These are phyloP conservation scores for Kwoniella mangroviensis DNA, from an alignment of 768 basidiomycete species.

Conservation along the genomic window DNA sequence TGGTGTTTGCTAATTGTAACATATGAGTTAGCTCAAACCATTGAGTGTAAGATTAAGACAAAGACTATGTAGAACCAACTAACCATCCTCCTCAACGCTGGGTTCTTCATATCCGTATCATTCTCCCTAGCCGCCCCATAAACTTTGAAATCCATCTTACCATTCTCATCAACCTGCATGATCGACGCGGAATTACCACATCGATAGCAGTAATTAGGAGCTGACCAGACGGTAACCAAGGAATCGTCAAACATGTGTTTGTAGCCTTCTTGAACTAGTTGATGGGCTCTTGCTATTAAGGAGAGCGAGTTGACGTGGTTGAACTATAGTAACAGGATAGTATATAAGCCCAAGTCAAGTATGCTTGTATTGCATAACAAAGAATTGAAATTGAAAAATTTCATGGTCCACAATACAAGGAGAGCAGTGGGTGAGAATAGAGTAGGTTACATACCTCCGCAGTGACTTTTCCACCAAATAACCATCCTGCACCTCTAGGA, in stretches of 20 bases:
- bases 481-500: conserved; percentile 94
- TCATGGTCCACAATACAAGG: too few species aligned
- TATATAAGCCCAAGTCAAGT: not conserved
- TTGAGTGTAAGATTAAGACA: not conserved
- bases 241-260: conserved; percentile 58
- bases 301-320: conserved; percentile 86
- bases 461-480: conserved; percentile 86
- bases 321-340: conserved; percentile 64
- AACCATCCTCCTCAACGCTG: conserved; percentile 71
- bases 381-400: not conserved
- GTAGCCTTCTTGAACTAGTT: conserved; percentile 70
- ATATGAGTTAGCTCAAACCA: too few species aligned
- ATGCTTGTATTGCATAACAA: too few species aligned
- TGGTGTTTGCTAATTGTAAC: conserved; percentile 31
- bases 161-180: conserved; percentile 73
- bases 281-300: conserved; percentile 93
- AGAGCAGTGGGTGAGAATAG: not conserved
- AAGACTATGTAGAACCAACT: conserved; percentile 46
- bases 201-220: conserved; percentile 59
- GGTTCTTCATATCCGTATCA: conserved; percentile 78
- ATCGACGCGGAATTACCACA: conserved; percentile 90
- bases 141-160: conserved; percentile 71
- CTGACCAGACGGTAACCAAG: conserved; percentile 57
- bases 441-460: conserved; percentile 65
- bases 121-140: conserved; percentile 90